Conservation (phyloP, 148 eudicot genomes). For the Cornus suecica region DNA sequence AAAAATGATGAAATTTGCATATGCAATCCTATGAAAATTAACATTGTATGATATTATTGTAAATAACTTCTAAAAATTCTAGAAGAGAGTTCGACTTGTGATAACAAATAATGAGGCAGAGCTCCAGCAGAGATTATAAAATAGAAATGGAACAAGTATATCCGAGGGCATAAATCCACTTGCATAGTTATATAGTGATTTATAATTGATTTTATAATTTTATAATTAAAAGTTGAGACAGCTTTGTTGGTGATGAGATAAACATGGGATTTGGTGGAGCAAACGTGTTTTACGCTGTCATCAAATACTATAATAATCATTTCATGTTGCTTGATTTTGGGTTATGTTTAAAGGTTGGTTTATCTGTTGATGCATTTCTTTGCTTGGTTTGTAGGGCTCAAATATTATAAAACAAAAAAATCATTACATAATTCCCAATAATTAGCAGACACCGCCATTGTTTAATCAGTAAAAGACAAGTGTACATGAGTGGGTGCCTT, state of each 20-base stretch:
- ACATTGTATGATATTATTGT: too few relatives aligned
- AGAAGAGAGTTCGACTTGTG: too few relatives aligned
- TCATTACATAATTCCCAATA: neutral
- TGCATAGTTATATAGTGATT: neutral
- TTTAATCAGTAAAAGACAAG: constrained; percentile 17
- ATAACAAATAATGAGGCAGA: too few relatives aligned
- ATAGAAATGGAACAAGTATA: neutral
- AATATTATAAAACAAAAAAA: constrained; percentile 3
- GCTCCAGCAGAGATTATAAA: neutral
- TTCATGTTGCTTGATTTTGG: constrained; percentile 17
- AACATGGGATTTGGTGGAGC: constrained; percentile 28
- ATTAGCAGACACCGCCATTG: constrained; percentile 17
- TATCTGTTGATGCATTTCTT: constrained; percentile 11
- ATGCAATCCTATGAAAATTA: too few relatives aligned
- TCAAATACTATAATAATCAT: neutral
- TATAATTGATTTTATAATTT: too few relatives aligned
- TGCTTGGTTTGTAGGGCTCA: constrained; percentile 37
- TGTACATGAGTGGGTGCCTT: constrained; percentile 29
- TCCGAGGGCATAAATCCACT: neutral
- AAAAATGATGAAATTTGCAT: too few relatives aligned
- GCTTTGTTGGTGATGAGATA: constrained; percentile 3
- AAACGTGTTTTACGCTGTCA: constrained; percentile 21
- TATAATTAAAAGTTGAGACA: neutral
- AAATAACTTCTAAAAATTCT: too few relatives aligned
- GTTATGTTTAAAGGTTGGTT: constrained; percentile 16